Percentiles rank a stretch among this genome's conserved stretches.
These are phyloP conservation scores for Neurospora sp. DNA, from an alignment of 495 filamentous ascomycete genomes.

Conservation along the genomic window DNA sequence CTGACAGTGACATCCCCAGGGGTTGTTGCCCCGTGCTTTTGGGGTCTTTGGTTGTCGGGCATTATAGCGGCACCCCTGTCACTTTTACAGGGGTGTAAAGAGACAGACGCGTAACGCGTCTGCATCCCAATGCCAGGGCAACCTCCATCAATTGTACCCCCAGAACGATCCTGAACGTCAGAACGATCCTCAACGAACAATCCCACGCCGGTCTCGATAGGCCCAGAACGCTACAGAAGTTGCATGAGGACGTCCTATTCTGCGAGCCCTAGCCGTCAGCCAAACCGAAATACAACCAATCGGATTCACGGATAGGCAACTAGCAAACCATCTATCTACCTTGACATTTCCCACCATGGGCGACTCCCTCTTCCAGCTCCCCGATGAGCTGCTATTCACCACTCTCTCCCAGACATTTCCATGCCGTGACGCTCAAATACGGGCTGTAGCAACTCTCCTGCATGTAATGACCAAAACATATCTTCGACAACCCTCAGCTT, in stretches of 20 bases:
- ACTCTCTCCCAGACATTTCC: constrained; percentile 42
- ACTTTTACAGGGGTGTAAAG: not conserved
- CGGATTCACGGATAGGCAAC: not conserved
- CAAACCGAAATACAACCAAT: too few species aligned
- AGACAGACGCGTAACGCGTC: not conserved
- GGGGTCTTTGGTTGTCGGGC: not conserved
- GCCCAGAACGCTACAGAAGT: not conserved
- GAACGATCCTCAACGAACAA: not conserved
- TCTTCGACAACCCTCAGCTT: not conserved
- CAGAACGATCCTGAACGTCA: not conserved
- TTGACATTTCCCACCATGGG: constrained; percentile 3
- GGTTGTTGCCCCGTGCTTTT: not conserved
- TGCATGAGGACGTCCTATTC: not conserved
- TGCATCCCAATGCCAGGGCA: not conserved
- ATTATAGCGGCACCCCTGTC: not conserved
- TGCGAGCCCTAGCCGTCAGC: not conserved
- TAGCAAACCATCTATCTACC: not conserved
- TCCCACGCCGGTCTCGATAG: not conserved
- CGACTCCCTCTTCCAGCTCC: constrained; percentile 32
- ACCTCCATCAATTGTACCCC: not conserved
- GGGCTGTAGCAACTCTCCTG: constrained; percentile 52
- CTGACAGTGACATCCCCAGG: too few species aligned
- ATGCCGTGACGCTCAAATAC: constrained; percentile 54
- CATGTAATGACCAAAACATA: constrained; percentile 34
- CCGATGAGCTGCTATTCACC: constrained; percentile 42